Evolutionary conservation across 2,329 filamentous ascomycete species (phyloP).

Genomic region (Keithomyces neogunnii): DNA sequence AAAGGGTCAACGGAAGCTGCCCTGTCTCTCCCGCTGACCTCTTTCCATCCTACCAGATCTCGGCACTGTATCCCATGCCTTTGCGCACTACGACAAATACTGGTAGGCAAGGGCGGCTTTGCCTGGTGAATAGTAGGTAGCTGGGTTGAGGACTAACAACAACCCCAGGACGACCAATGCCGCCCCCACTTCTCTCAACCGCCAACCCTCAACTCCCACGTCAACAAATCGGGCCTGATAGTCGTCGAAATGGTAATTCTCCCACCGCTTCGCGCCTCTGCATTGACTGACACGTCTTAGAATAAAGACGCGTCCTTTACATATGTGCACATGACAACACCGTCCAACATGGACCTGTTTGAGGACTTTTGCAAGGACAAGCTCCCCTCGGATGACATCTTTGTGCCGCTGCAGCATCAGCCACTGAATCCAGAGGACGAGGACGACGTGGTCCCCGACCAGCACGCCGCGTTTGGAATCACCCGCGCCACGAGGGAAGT

Average conservation of each 20-base stretch:
- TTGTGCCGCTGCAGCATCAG: slow-evolving; percentile 71
- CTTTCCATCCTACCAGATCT: no score
- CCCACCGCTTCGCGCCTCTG: no score
- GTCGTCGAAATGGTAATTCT: no score
- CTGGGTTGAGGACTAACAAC: no score
- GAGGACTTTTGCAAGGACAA: slow-evolving; percentile 67
- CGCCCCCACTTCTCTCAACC: no score
- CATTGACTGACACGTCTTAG: slow-evolving; percentile 26
- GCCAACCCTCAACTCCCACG: not conserved
- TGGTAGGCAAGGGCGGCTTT: no score
- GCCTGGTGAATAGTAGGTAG: no score
- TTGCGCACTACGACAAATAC: no score
- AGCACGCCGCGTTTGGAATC: slow-evolving; percentile 82
- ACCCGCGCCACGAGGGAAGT: slow-evolving; percentile 67
- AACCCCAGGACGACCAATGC: no score
- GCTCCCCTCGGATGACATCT: slow-evolving; percentile 70
- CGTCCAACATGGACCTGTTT: slow-evolving; percentile 66
- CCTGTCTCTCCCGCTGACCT: no score
- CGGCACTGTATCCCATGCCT: no score
- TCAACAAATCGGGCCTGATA: not conserved
- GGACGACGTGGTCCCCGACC: slow-evolving; percentile 80
- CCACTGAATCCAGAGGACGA: slow-evolving; percentile 83
- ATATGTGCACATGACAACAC: slow-evolving; percentile 65
- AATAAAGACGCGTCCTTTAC: slow-evolving; percentile 70
- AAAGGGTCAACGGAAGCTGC: no score